Conservation (phyloP, 2,329 filamentous ascomycete species). For the Tympanopsis confertula region DNA sequence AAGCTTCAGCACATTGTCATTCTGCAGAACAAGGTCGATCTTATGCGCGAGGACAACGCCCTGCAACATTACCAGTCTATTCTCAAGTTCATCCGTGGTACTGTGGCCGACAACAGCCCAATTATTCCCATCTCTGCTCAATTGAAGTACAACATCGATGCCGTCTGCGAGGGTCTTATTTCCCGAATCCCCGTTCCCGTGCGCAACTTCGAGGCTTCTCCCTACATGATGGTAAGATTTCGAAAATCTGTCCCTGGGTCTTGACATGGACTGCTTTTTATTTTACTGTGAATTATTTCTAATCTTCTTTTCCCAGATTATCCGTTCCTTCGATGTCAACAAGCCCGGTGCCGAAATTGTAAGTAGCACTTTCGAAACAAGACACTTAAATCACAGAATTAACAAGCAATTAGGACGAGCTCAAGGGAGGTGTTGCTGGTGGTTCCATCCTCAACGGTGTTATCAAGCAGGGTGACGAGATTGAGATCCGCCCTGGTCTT, state of each 20-base stretch:
- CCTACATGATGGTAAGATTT: conserved; percentile 96
- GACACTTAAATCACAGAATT: no score
- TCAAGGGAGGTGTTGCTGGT: conserved; percentile 97
- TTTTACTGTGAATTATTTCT: no score
- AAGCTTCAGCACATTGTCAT: conserved; percentile 99
- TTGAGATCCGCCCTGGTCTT: conserved; percentile 97
- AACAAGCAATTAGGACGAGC: no score
- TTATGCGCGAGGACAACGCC: conserved; percentile 93
- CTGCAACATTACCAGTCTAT: conserved; percentile 94
- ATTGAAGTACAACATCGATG: conserved; percentile 99
- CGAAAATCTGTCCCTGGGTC: no score
- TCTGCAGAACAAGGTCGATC: conserved; percentile 97
- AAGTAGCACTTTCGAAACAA: no score
- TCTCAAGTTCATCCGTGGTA: conserved; percentile 94
- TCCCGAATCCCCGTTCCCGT: conserved; percentile 77
- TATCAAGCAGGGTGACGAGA: conserved; percentile 91
- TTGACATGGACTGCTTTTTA: no score
- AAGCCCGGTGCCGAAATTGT: conserved; percentile 98
- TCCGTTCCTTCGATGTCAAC: conserved; percentile 98
- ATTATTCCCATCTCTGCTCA: conserved; percentile 96
- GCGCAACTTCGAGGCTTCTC: conserved; percentile 81
- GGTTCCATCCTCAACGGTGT: conserved; percentile 94
- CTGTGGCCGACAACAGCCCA: conserved; percentile 84
- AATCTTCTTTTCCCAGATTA: no score
- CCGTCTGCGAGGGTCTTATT: conserved; percentile 90